Evolutionary conservation across 768 basidiomycete species (phyloP).

Genomic region (Obba rivulosa): DNA sequence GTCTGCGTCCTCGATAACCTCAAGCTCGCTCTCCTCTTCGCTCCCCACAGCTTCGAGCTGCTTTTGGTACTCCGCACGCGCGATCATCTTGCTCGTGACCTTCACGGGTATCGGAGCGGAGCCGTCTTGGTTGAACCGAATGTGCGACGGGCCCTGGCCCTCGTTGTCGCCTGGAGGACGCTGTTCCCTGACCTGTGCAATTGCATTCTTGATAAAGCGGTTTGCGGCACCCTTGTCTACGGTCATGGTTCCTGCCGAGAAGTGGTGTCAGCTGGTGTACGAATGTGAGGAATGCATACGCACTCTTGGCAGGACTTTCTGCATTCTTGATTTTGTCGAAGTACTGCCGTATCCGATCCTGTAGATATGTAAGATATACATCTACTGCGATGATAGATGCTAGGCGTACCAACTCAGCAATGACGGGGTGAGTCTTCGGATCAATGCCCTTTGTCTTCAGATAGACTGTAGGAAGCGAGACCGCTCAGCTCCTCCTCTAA

Average conservation of each 20-base stretch:
- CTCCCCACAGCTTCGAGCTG: slow-evolving; percentile 39
- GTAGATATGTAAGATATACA: not conserved
- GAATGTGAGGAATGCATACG: slow-evolving; percentile 1
- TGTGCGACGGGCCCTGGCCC: slow-evolving; percentile 10
- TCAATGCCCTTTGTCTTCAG: slow-evolving; percentile 77
- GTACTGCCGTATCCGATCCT: slow-evolving; percentile 76
- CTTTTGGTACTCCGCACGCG: slow-evolving; percentile 58
- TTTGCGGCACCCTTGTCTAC: slow-evolving; percentile 76
- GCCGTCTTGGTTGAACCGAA: slow-evolving; percentile 10
- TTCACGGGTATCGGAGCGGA: slow-evolving; percentile 39
- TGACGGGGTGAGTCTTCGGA: slow-evolving; percentile 71
- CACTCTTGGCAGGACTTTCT: slow-evolving; percentile 61
- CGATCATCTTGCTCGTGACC: slow-evolving; percentile 70
- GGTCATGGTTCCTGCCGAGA: slow-evolving; percentile 30
- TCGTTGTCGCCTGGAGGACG: slow-evolving; percentile 15
- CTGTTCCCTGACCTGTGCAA: slow-evolving; percentile 48
- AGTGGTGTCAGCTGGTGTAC: not conserved
- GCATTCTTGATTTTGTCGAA: slow-evolving; percentile 78
- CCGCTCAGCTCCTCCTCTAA: not conserved
- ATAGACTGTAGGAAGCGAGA: slow-evolving; percentile 48
- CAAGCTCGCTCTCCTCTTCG: slow-evolving; percentile 38
- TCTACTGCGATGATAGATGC: not conserved
- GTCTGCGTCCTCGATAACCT: slow-evolving; percentile 34
- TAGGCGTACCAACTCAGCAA: slow-evolving; percentile 58
- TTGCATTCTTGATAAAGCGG: slow-evolving; percentile 83